Conservation (phyloP, 345 rosid genomes). For the Gossypium bickii region DNA sequence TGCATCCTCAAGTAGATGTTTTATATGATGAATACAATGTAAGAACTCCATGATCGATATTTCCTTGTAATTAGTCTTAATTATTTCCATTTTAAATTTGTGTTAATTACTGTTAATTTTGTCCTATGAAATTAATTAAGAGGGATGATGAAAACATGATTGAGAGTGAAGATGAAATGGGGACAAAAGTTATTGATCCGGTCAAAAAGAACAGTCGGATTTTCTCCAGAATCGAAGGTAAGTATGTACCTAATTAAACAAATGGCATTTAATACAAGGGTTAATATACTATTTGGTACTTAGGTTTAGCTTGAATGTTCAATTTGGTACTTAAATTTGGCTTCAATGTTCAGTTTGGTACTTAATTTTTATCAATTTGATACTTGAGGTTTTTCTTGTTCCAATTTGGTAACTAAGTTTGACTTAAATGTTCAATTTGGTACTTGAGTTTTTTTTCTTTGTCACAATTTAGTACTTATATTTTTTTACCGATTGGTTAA, state of each 20-base stretch:
- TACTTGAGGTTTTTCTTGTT: too few relatives aligned
- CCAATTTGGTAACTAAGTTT: too few relatives aligned
- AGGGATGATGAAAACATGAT: slow-evolving; percentile 19
- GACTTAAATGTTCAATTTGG: too few relatives aligned
- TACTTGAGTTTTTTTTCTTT: too few relatives aligned
- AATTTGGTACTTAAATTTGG: too few relatives aligned
- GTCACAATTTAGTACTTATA: too few relatives aligned
- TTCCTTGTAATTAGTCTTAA: not conserved
- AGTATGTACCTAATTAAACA: not conserved
- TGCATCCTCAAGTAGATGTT: slow-evolving; percentile 31
- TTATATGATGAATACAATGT: slow-evolving; percentile 42
- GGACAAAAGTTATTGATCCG: slow-evolving; percentile 17
- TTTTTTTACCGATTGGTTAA: too few relatives aligned
- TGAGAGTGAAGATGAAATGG: slow-evolving; percentile 29
- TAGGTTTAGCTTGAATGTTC: too few relatives aligned
- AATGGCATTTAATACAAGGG: not conserved
- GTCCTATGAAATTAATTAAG: slow-evolving; percentile 14
- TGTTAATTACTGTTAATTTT: not conserved
- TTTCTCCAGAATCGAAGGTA: slow-evolving; percentile 57
- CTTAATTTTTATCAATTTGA: too few relatives aligned
- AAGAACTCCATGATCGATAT: slow-evolving; percentile 4
- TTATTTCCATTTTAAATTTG: not conserved
- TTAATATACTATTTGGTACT: too few relatives aligned
- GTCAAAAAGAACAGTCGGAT: slow-evolving; percentile 26
- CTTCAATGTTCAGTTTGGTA: too few relatives aligned